These are phyloP conservation scores for Tolypocladium tropicale DNA, from an alignment of 2,329 filamentous ascomycete species.

Conservation along the genomic window DNA sequence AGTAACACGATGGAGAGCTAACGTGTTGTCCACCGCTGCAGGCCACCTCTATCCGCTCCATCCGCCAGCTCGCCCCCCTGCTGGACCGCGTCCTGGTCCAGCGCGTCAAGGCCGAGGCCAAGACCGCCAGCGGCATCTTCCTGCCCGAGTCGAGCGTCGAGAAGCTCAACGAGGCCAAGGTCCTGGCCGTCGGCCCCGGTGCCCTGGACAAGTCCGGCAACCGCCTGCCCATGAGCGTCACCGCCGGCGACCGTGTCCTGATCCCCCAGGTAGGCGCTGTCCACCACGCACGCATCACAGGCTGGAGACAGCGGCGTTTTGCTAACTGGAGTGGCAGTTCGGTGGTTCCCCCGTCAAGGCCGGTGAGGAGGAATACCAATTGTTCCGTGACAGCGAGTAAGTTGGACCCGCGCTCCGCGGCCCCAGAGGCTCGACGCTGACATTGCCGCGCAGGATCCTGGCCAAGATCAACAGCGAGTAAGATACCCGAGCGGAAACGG, in stretches of 20 bases:
- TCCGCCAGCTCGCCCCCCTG: constrained; percentile 89
- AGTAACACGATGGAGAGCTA: background rate
- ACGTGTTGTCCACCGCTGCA: constrained; percentile 15
- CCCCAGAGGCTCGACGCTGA: background rate
- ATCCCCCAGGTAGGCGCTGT: constrained; percentile 70
- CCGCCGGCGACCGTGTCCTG: constrained; percentile 80
- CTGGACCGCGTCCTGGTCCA: constrained; percentile 97
- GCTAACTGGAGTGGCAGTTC: constrained; percentile 47
- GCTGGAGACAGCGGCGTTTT: background rate
- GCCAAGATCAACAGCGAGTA: constrained; percentile 99
- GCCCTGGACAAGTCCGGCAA: constrained; percentile 80
- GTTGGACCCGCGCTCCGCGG: constrained; percentile 27
- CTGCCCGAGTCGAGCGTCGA: constrained; percentile 94
- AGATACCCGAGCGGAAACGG: constrained; percentile 13
- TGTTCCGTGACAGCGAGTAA: constrained; percentile 98
- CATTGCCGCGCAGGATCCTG: constrained; percentile 56
- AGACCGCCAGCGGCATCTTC: constrained; percentile 95
- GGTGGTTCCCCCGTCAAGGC: constrained; percentile 95
- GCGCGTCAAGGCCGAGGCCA: constrained; percentile 92
- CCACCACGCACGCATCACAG: background rate
- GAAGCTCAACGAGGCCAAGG: constrained; percentile 96
- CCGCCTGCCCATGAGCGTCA: constrained; percentile 74
- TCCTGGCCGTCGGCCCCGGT: constrained; percentile 89
- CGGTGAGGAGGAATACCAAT: constrained; percentile 88
- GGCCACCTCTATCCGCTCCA: constrained; percentile 76